Base-by-base conservation (phyloP, 2,329 filamentous ascomycete genomes). In the Orbilia blumenaviensis region DNA sequence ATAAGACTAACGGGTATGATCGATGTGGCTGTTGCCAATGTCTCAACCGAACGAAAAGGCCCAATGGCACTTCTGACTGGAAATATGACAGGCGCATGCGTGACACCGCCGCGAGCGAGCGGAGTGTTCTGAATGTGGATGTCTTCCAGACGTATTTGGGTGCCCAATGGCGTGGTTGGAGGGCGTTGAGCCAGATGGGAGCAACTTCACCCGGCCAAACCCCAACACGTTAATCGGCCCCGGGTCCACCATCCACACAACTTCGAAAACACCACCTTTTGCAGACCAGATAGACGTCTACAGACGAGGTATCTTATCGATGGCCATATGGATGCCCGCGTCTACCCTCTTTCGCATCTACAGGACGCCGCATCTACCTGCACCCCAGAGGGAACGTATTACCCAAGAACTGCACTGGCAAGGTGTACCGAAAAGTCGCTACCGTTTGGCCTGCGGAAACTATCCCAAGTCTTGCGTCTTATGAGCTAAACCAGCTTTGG, bases 41-140 rank as follows among this genome's bases (percentile, higher is more conserved):
- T 29, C 46, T 41, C 42, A 60, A 50, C 46, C 61, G 29, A n/a
- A n/a, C n/a, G 44, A 68, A 68, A 50, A 18, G 46, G 16, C 23
- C 56, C 38, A 3, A 50, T 32, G 46, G 54, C n/a, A n/a, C n/a
- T n/a, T n/a, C n/a, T n/a, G n/a, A n/a, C 52, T 25, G 29, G 29
- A 34, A 68, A 68, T 38, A 60, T 71, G 66, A 62, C 66, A 71
- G 66, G 66, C 66, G 66, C 58, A 71, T 63, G 66, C 66, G 56
- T 46, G 66, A 71, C 66, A 71, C 66, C 56, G 56, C 66, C 66
- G 56, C 16, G 66, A 71, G 66, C 56, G 66, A 71, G 32, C 16
- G 66, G 66, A 71, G 46, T 25, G 21, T 44, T 42, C 34, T 61
- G 0, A 29, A 61, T 61, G 6, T 44, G 56, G 36, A 61, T 14